Evolutionary conservation across 768 basidiomycete genomes (phyloP), one percentile per base, ranked within the genome.

Genomic region (Pleurotus cornucopiae): DNA sequence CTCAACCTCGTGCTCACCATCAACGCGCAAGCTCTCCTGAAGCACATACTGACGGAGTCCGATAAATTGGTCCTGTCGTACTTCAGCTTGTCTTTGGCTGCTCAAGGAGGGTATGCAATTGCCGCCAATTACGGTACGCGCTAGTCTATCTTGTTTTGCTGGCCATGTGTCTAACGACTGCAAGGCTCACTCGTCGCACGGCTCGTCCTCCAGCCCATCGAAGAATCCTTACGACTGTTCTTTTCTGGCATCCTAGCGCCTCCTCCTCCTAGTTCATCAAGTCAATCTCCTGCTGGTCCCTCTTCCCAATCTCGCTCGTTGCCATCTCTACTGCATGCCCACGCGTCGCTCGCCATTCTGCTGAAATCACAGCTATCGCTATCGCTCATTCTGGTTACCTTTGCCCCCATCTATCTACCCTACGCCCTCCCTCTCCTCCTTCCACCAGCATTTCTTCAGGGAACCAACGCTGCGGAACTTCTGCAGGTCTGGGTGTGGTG

Each of bases 31-130:
- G 93, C 90, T 0, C 60, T 97, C 2, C 77, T 98, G 60, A 99
- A 99, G 68, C 97, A 98, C 68, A 81, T 98, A 60, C 74, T 99
- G 23, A 98, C 96, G 0, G 97, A 98, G 65, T 94, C 92, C 3
- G 97, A 99, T 69, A 93, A 97, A 64, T 73, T 98, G 44, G 80
- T 96, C 9, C 77, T 99, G 14, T 91, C 91, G 0, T 83, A 81
- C 67, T 84, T 92, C 64, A 94, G 93, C 57, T 1, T 34, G 30
- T 85, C 89, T 26, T 72, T 96, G 49, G 76, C 84, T 46, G 89
- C 95, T 66, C 94, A 98, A 70, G 96, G 93, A 3, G 95, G 94
- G 1, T 98, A 97, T 68, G 96, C 95, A 0, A 77, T 98, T 11
- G 96, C 97, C 11, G 88, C 89, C 39, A 98, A 98, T 69, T 99